Base-by-base conservation (phyloP, 306 rosid species). In the Castanea mollissima region DNA sequence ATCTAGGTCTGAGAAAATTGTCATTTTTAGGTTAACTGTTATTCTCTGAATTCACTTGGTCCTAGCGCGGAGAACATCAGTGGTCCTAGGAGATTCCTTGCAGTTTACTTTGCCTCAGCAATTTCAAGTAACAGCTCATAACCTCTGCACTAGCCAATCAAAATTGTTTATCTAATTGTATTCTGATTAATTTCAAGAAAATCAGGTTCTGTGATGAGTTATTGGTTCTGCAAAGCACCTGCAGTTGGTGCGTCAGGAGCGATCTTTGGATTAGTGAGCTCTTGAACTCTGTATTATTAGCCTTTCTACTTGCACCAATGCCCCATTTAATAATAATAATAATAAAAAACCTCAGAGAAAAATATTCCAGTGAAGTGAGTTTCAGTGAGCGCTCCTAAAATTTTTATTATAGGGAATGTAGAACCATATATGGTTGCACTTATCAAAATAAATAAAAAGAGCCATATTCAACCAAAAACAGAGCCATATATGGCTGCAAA, bases 191-290 rank as follows among this genome's bases (percentile, higher is more conserved):
- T 85, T 88, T 86, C 83, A 82, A 87, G 92, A 89, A 86, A 88
- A 87, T 83, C 94, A 94, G 98, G 98, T 94, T 88, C 97, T 3
- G 86, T 92, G 49, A 82, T 84, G 90, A 94, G 98, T 89, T 94
- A 91, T 79, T 79, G 89, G 85, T 91, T 88, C 85, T 84, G 92
- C 87, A 86, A 79, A 82, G 87, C 83, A 74, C 96, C 97, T 74
- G 82, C 97, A 64, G 92, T 92, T 49, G 98, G 98, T 83, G 97
- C 97, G 19, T 94, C 98, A 19, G 97, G 97, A 73, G 98, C 97
- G 59, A 88, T 92, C 76, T 94, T 94, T 75, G 98, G 98, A 85
- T 85, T 94, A 71, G 98, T 94, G 85, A 87, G 94, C 63, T 32
- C 63, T 79, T 58, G n/a, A 20, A 65, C 19, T 31, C 57, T 69